phyloP scores from a whole-genome alignment of 2,329 filamentous ascomycete species.

The Coniella lustricola region DNA sequence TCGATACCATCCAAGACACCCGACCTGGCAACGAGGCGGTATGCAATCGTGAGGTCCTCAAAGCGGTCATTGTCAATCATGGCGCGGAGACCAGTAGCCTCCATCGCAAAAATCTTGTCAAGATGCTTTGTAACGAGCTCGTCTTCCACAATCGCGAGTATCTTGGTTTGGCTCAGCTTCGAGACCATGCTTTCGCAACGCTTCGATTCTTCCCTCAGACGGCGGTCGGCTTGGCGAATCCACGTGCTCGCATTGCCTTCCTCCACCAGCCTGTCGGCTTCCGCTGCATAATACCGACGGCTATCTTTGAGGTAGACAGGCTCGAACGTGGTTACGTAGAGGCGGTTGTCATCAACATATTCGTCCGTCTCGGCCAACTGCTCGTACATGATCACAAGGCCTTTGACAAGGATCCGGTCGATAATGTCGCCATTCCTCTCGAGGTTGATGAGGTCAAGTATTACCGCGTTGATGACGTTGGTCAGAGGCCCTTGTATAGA shows the following conservation, averaged over 20 bases:
- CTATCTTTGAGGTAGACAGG: conserved; percentile 67
- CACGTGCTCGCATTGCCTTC: conserved; percentile 77
- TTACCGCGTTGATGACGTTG: conserved; percentile 69
- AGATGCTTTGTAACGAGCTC: conserved; percentile 74
- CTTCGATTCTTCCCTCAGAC: conserved; percentile 73
- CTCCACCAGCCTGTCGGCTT: conserved; percentile 67
- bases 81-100: conserved; percentile 72
- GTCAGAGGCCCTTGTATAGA: conserved; percentile 51
- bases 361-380: conserved; percentile 74
- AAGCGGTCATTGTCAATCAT: conserved; percentile 90
- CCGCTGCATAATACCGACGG: conserved; percentile 63
- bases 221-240: conserved; percentile 65
- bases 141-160: conserved; percentile 69
- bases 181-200: conserved; percentile 80
- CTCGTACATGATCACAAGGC: conserved; percentile 84
- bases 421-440: conserved; percentile 87
- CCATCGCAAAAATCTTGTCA: conserved; percentile 73
- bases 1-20: conserved; percentile 34
- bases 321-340: conserved; percentile 83
- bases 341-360: conserved; percentile 69
- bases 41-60: conserved; percentile 73
- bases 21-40: conserved; percentile 61
- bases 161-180: conserved; percentile 61
- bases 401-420: conserved; percentile 72
- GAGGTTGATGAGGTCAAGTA: conserved; percentile 88